Evolutionary conservation across 805 yeast genomes (phyloP), one percentile per base, ranked within the genome.

Genomic region (Candida lessepsii): DNA sequence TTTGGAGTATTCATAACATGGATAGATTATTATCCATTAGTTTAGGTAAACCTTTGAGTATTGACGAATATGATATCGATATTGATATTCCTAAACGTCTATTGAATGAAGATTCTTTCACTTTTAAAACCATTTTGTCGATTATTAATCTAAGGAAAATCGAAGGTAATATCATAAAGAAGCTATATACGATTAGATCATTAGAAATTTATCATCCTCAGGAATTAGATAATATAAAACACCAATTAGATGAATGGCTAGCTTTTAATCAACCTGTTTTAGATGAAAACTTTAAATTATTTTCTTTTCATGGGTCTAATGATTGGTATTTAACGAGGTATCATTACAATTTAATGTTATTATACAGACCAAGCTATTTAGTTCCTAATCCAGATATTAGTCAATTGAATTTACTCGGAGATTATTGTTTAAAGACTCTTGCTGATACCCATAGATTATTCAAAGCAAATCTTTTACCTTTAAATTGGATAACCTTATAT

Each of bases 41-140:
- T 11, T 51, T 77, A 17, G 80, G 81, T 1, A 61, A 80, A 26
- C 73, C 76, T 2, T 60, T 73, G 18, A 65, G 73, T 0, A 55
- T 78, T 14, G 66, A 68, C 25, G 81, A 76, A 42, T 67, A 67
- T 37, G 80, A 76, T 45, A 71, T 78, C 29, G 73, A 73, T 35
- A 65, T 68, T 0, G 73, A 71, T 0, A 40, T 60, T 5, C 77
- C 78, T 2, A 54, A 55, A 15, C 53, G 70, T 5, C 41, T 72
- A 11, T 57, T 56, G 10, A 66, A 60, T n/a, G 74, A 69, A 17
- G 75, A 70, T 39, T 48, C 54, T 5, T 68, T 65, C 20, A 70
- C 67, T 37, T 48, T 70, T 13, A 65, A 65, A 29, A 61, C 74
- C 8, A 62, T 69, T 1, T 58, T 62, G 20, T 61, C 67, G 35